Evolutionary conservation across 805 yeast species (phyloP).

Genomic region (Candida stauntonica): DNA sequence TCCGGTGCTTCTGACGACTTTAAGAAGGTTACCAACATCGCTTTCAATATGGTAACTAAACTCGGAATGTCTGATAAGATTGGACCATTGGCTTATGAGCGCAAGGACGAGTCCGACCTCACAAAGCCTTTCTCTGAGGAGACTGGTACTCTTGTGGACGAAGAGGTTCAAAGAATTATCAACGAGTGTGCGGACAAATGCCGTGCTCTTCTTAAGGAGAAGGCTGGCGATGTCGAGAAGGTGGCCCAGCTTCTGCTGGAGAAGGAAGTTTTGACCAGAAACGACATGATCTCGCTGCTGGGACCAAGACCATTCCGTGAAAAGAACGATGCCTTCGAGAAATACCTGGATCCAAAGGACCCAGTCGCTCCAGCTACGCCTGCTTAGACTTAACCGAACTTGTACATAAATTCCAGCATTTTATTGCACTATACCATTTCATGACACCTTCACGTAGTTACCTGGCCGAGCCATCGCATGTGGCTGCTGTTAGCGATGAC

Average conservation of each 20-base stretch:
- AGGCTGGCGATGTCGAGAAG: constrained; percentile 68
- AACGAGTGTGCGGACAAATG: constrained; percentile 73
- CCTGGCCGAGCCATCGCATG: too few relatives aligned
- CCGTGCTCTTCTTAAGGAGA: constrained; percentile 59
- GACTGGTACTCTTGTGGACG: constrained; percentile 76
- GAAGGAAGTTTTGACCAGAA: constrained; percentile 90
- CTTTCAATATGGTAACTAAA: constrained; percentile 86
- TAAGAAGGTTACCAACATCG: constrained; percentile 92
- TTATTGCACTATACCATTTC: too few relatives aligned
- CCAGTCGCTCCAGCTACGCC: constrained; percentile 4
- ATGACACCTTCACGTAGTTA: too few relatives aligned
- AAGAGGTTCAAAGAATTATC: constrained; percentile 76
- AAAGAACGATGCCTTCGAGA: constrained; percentile 85
- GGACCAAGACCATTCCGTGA: constrained; percentile 94
- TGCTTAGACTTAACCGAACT: background rate
- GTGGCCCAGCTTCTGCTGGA: constrained; percentile 83
- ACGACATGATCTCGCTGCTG: constrained; percentile 82
- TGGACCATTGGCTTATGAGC: constrained; percentile 73
- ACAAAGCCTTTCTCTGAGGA: constrained; percentile 88
- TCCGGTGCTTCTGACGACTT: constrained; percentile 97
- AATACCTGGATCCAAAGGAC: constrained; percentile 43
- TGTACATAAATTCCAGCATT: background rate
- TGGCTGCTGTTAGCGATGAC: too few relatives aligned
- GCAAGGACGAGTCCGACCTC: constrained; percentile 58
- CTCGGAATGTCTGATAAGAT: constrained; percentile 87